Conservation (phyloP, 2,329 filamentous ascomycete genomes). For the Epichloe gansuensis region DNA sequence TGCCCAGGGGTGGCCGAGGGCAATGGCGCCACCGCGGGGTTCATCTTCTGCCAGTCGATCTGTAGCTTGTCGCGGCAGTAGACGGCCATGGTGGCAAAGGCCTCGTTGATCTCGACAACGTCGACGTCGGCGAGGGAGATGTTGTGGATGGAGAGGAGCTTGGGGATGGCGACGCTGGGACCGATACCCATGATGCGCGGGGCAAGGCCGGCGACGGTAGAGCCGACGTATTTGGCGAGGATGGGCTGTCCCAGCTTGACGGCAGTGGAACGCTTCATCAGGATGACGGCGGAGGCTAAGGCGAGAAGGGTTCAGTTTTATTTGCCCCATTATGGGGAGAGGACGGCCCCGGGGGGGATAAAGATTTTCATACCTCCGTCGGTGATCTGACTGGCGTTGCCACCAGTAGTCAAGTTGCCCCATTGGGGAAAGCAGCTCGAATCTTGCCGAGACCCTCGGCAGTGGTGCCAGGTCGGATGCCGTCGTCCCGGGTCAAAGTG, state of each 20-base stretch:
- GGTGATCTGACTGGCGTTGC: constrained; percentile 90
- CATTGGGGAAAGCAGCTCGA: constrained; percentile 83
- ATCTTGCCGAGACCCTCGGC: constrained; percentile 74
- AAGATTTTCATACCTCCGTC: constrained; percentile 54
- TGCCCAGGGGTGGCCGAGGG: constrained; percentile 74
- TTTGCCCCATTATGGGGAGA: background rate
- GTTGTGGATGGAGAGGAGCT: constrained; percentile 72
- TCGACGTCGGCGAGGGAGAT: constrained; percentile 74
- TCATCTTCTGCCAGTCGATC: constrained; percentile 65
- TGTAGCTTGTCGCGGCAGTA: constrained; percentile 71
- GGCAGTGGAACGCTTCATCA: constrained; percentile 92
- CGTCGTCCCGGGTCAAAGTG: constrained; percentile 76
- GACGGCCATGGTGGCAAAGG: constrained; percentile 94
- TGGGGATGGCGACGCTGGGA: constrained; percentile 61
- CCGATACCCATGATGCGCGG: constrained; percentile 96
- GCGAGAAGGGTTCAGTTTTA: background rate
- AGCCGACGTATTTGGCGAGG: constrained; percentile 85
- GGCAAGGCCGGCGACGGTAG: constrained; percentile 79
- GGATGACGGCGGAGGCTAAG: constrained; percentile 65
- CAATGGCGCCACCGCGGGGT: constrained; percentile 74
- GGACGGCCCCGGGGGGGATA: background rate
- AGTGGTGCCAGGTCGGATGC: constrained; percentile 82
- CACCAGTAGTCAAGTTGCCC: constrained; percentile 76
- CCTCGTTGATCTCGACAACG: constrained; percentile 90
- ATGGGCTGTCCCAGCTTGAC: constrained; percentile 81